Base-by-base conservation (phyloP, 2,329 filamentous ascomycete genomes). In the Aspergillus aculeatinus region DNA sequence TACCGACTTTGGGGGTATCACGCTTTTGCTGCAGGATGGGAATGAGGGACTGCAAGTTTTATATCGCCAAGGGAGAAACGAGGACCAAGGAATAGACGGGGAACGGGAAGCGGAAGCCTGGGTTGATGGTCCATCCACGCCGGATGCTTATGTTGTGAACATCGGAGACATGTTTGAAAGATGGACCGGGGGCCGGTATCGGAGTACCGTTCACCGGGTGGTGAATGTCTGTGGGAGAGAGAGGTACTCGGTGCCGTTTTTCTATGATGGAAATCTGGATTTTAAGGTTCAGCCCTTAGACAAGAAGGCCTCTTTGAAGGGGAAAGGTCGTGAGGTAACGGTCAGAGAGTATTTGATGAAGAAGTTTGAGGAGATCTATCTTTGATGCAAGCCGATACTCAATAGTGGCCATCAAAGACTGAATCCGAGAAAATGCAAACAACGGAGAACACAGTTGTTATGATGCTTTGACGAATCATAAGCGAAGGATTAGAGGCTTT, bases 1-100 rank as follows among this genome's bases (percentile, higher is more conserved):
- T 63, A 83, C 81, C 0, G 84, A 85, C 65, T 86, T 83, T 62
- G 82, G 83, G n/a, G 80, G 80, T 51, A 79, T 86, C 49, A 86
- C 84, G 0, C 74, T 86, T 35, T 77, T 86, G 11, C 76, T 85
- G 3, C 83, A 85, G 65, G 83, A 84, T 60, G 72, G 73, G 1
- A 73, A 78, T 5, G 77, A 78, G 31, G 84, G 83, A 0, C 74
- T 86, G 2, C 77, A 86, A 64, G 82, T 86, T 3, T 77, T 80
- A 56, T 77, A 84, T 60, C 70, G 72, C 16, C 23, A 23, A 60
- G 75, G 4, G 79, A 77, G 10, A 71, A 12, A 33, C 12, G 7
- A 5, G 31, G 6, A 33, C 31, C 31, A 10, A 12, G 31, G 12
- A 12, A 10, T 11, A 33, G 9, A 33, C 11, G 31, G 31, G 31